Evolutionary conservation across 163 green algal species (phyloP).

Genomic region (Volvox carteri): DNA sequence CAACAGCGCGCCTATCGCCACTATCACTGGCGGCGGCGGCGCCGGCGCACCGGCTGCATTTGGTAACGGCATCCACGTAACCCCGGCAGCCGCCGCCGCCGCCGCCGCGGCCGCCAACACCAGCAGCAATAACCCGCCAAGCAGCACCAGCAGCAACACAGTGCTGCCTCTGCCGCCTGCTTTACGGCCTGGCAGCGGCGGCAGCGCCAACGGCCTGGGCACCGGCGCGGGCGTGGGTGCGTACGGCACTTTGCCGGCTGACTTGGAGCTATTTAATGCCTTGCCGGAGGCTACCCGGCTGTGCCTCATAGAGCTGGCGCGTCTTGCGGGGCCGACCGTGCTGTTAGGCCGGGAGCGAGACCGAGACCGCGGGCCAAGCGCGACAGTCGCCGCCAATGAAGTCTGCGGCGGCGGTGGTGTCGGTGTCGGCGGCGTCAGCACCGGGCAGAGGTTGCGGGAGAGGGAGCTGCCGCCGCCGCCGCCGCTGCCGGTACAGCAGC

Average conservation of each 20-base stretch:
- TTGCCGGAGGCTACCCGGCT: constrained; percentile 59
- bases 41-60: not conserved
- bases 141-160: not conserved
- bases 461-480: not conserved
- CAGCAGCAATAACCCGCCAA: not conserved
- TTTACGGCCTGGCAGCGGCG: not conserved
- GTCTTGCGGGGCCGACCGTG: constrained; percentile 25
- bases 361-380: not conserved
- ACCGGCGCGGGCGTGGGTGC: not conserved
- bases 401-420: not conserved
- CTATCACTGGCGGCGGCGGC: too few relatives aligned
- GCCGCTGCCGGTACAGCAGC: not conserved
- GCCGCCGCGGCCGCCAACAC: not conserved
- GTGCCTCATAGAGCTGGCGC: constrained; percentile 68
- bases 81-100: not conserved
- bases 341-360: constrained; percentile 1
- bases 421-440: not conserved
- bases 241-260: not conserved
- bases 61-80: too few relatives aligned
- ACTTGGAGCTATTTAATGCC: constrained; percentile 56
- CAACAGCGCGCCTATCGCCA: not conserved
- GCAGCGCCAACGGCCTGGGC: not conserved
- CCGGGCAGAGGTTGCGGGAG: not conserved
- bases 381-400: too few relatives aligned
- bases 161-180: not conserved